Conservation (phyloP, 805 yeast genomes). For the Komagataella mondaviorum region DNA sequence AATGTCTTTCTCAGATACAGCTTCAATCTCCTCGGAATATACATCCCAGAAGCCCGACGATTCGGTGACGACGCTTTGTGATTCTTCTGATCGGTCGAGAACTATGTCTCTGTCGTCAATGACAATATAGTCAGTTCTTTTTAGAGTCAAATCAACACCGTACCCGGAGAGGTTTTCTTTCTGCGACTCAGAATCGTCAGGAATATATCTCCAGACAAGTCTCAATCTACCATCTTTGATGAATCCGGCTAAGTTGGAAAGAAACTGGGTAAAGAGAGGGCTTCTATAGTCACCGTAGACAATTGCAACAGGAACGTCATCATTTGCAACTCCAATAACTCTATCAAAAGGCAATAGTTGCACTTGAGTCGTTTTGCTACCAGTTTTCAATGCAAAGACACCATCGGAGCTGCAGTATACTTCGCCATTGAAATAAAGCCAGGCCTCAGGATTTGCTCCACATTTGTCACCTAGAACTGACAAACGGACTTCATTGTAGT, state of each 20-base stretch:
- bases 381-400: conserved; percentile 65
- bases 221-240: conserved; percentile 54
- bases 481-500: conserved; percentile 25
- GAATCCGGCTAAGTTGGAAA: conserved; percentile 41
- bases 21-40: conserved; percentile 16
- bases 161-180: conserved; percentile 37
- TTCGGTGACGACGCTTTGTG: neutral
- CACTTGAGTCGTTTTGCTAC: conserved; percentile 14
- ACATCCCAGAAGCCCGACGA: conserved; percentile 7
- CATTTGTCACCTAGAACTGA: conserved; percentile 19
- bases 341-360: conserved; percentile 40
- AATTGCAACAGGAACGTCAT: conserved; percentile 38
- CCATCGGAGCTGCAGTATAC: conserved; percentile 58
- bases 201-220: conserved; percentile 65
- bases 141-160: conserved; percentile 51
- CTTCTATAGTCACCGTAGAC: conserved; percentile 55
- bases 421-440: conserved; percentile 38
- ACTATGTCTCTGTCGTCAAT: conserved; percentile 41
- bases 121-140: conserved; percentile 53
- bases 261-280: conserved; percentile 39
- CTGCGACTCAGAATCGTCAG: conserved; percentile 11
- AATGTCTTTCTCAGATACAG: conserved; percentile 19
- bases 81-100: neutral
- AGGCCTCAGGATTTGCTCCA: conserved; percentile 19
- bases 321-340: conserved; percentile 34